Base-by-base conservation (phyloP, 2,329 filamentous ascomycete genomes). In the Fusarium albidum region DNA sequence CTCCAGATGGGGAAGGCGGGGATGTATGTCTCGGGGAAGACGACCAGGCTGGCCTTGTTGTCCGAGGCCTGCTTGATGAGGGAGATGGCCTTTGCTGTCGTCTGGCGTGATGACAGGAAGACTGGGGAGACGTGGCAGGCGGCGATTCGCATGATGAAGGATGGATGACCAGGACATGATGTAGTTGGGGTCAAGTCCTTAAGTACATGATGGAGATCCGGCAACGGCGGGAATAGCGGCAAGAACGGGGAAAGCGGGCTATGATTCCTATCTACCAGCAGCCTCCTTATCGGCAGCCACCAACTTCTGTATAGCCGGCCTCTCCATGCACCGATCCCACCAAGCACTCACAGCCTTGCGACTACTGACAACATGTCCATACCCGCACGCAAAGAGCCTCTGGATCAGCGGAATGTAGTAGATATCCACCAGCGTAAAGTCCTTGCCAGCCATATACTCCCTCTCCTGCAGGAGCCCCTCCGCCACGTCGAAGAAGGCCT, bases 1-100 rank as follows among this genome's bases (percentile, higher is more conserved):
- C 75, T 78, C 81, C 82, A 84, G 11, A 82, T 49, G 0, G 82
- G 81, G 41, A 82, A 84, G 0, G 78, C 81, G 0, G 81, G 74
- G 34, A 84, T 80, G 60, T 73, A 81, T 0, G 78, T 75, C 62
- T 84, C 81, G 0, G 82, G 80, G 56, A 84, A 83, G 25, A 82
- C 76, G 11, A 84, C 74, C 4, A 84, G 68, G 17, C 82, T 74
- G 8, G 81, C 80, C 0, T 64, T 62, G 43, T 78, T 72, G 2
- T 43, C 52, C 0, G 78, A 73, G 0, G 81, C 79, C 55, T 74
- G 61, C 13, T 74, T 65, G 48, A 84, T 80, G 9, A 81, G 64
- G 0, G 56, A 55, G 32, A 82, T 71, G 11, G 75, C 74, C 56
- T 82, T 83, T 15, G 75, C 54, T 2, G 77, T 78, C 1, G 81